phyloP scores from a whole-genome alignment of 1,284 basidiomycete species.

The Trametes hirsuta region DNA sequence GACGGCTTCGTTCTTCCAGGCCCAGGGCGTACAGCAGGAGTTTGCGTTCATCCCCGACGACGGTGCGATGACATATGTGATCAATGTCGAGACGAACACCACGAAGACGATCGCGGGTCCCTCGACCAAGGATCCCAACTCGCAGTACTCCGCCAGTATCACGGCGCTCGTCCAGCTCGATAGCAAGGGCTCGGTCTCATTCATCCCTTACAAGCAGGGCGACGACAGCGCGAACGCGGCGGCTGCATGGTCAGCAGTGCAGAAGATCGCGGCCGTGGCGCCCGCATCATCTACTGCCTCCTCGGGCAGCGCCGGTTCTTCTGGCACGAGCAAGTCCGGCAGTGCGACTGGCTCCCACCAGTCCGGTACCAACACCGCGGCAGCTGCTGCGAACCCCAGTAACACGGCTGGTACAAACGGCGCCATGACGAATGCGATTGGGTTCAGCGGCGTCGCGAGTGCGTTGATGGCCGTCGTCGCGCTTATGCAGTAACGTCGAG shows the following conservation, averaged over 20 bases:
- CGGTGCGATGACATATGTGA: slow-evolving; percentile 76
- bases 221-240: slow-evolving; percentile 47
- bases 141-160: slow-evolving; percentile 76
- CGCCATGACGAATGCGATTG: slow-evolving; percentile 9
- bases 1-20: slow-evolving; percentile 76
- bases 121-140: slow-evolving; percentile 62
- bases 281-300: slow-evolving; percentile 24
- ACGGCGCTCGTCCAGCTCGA: slow-evolving; percentile 78
- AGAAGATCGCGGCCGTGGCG: slow-evolving; percentile 31
- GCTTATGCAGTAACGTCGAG: slow-evolving; percentile 5
- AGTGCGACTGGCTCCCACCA: neutral
- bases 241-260: slow-evolving; percentile 53
- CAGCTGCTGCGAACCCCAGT: neutral
- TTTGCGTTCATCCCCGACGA: slow-evolving; percentile 88
- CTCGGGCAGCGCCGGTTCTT: neutral
- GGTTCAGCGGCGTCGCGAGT: slow-evolving; percentile 6
- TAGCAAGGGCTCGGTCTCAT: slow-evolving; percentile 67
- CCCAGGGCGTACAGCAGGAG: slow-evolving; percentile 69
- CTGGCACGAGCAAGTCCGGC: slow-evolving; percentile 11
- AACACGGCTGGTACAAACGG: slow-evolving; percentile 9
- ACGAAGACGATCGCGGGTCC: slow-evolving; percentile 77
- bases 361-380: neutral
- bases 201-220: slow-evolving; percentile 61
- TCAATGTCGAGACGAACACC: slow-evolving; percentile 81
- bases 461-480: slow-evolving; percentile 16